Conservation (phyloP, 1,284 basidiomycete species). For the Moesziomyces sp. region DNA sequence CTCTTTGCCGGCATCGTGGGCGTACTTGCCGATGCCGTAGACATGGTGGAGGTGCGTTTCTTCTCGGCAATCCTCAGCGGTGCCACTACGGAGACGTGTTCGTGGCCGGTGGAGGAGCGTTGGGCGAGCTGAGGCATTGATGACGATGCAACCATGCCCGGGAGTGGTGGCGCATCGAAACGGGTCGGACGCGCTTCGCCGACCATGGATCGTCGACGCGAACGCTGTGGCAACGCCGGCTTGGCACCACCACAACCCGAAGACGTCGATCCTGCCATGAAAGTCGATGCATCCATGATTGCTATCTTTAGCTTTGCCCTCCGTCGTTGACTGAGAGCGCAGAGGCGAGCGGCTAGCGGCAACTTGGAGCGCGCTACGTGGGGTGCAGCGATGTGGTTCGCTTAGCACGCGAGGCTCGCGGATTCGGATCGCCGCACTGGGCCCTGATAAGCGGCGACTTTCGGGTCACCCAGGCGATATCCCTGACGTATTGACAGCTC, state of each 20-base stretch:
- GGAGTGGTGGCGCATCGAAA: neutral
- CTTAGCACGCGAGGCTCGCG: no score
- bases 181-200: slow-evolving; percentile 1
- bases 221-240: slow-evolving; percentile 8
- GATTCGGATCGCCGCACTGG: no score
- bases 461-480: no score
- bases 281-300: no score
- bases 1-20: slow-evolving; percentile 9
- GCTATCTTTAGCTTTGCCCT: no score
- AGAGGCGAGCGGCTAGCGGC: no score
- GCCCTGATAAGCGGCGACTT: no score
- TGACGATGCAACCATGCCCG: neutral
- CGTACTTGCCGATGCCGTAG: slow-evolving; percentile 1
- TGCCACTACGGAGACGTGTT: neutral
- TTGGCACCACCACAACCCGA: neutral
- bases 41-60: slow-evolving; percentile 1
- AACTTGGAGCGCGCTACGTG: no score
- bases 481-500: no score
- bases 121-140: slow-evolving; percentile 4
- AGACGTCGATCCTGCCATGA: no score
- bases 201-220: slow-evolving; percentile 7
- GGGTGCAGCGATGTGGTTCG: no score
- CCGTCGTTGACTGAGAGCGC: no score
- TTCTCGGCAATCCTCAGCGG: slow-evolving; percentile 9
- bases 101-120: slow-evolving; percentile 4